Evolutionary conservation across 2,329 filamentous ascomycete species (phyloP).

Genomic region (Alternaria infectoria): DNA sequence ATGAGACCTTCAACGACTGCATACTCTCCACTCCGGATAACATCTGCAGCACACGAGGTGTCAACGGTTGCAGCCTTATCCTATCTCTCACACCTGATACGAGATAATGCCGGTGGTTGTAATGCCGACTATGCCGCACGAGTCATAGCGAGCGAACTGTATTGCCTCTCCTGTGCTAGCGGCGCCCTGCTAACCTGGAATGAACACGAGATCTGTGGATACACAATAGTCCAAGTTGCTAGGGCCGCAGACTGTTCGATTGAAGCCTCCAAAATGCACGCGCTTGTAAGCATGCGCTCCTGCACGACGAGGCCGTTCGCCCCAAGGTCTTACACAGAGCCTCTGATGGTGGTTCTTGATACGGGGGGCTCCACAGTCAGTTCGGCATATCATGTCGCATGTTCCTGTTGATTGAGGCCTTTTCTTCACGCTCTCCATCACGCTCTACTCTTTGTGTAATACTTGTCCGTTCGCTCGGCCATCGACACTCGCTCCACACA

Average conservation of each 20-base stretch:
- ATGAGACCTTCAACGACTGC: neutral
- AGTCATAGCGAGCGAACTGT: conserved; percentile 1
- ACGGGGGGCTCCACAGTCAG: conserved; percentile 7
- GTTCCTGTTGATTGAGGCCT: neutral
- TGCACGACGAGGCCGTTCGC: neutral
- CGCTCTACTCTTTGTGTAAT: neutral
- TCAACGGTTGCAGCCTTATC: neutral
- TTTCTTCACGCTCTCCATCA: neutral
- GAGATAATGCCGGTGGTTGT: conserved; percentile 6
- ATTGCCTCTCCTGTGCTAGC: conserved; percentile 6
- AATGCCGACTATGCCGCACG: conserved; percentile 4
- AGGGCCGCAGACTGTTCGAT: neutral
- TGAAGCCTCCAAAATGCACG: neutral
- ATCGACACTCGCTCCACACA: conserved; percentile 4
- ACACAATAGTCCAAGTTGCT: conserved; percentile 9
- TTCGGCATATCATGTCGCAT: conserved; percentile 7
- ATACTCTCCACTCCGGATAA: neutral
- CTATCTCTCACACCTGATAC: conserved; percentile 5
- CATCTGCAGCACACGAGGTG: neutral
- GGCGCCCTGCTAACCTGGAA: neutral
- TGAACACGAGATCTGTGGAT: conserved; percentile 1
- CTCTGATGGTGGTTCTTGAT: neutral
- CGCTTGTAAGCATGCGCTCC: conserved; percentile 5
- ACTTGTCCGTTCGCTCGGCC: conserved; percentile 7
- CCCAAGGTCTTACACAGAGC: neutral